Base-by-base conservation (phyloP, 1,284 basidiomycete species). In the Pseudozyma sp. region DNA sequence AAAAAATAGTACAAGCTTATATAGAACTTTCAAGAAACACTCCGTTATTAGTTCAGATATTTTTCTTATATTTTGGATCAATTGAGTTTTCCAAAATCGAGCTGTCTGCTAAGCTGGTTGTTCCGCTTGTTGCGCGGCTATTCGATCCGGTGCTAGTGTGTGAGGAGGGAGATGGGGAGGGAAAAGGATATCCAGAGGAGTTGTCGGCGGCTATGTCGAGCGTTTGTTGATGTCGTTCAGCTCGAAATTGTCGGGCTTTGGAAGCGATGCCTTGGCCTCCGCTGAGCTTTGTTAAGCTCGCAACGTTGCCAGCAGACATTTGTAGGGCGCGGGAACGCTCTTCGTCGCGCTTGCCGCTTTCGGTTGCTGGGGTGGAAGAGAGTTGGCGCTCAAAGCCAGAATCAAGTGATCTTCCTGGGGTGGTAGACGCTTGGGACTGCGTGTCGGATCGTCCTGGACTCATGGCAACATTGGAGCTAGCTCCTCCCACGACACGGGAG, bases 401-500 rank as follows among this genome's bases (percentile, higher is more conserved):
- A 18, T 64, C 70, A 11, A 43, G n/a, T 14, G 47, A 51, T 21
- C 55, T 39, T 10, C 54, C 58, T 5, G 63, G 62, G 4, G 67
- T 60, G 18, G 38, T 62, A 18, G 59, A 66, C 13, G 63, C 60
- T 25, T 74, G 65, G 31, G 69, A 71, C 34, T 52, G 59, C 16
- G 54, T 39, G 18, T 62, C 67, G 19, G 58, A 70, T 39, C 63
- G 5, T 13, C 52, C 51, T n/a, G 64, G 66, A 40, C 63, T 65
- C 52, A 55, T 11, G 19, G 52, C 43, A 3, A 48, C 34, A 13
- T 49, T 64, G 21, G 62, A 52, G 49, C 62, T 59, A 8, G 54
- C 66, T 16, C 69, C 71, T 35, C 70, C 64, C 1, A 81, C 74
- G 1, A 81, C 78, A n/a, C 79, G 64, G 1, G 70, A 68, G 52